These are phyloP conservation scores for Adansonia gregorii DNA, from an alignment of 441 rosid species.

Conservation along the genomic window DNA sequence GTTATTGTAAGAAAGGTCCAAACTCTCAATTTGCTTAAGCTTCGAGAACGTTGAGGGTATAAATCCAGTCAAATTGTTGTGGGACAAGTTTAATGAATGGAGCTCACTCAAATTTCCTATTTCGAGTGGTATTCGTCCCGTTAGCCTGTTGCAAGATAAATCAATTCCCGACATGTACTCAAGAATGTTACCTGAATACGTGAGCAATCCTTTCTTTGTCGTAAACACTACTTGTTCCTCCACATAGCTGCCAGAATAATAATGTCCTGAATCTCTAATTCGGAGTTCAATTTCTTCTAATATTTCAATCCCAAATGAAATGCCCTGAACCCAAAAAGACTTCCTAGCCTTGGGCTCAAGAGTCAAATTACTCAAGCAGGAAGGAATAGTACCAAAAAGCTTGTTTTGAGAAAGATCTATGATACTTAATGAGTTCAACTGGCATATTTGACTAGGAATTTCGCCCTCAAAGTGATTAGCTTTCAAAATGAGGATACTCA, in stretches of 20 bases:
- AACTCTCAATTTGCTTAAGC: not conserved
- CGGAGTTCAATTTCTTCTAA: not conserved
- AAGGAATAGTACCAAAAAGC: constrained; percentile 4
- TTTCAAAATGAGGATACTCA: not conserved
- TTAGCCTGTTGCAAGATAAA: not conserved
- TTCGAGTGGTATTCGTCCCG: not conserved
- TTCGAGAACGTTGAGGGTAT: not conserved
- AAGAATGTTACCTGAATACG: not conserved
- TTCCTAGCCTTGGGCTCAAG: not conserved
- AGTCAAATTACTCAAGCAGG: not conserved
- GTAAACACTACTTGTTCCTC: not conserved
- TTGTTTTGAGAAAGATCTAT: constrained; percentile 2
- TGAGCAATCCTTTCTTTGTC: not conserved
- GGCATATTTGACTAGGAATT: not conserved
- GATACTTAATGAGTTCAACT: not conserved
- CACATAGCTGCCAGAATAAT: not conserved
- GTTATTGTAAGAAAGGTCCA: not conserved
- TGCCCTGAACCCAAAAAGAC: not conserved
- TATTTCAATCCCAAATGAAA: not conserved
- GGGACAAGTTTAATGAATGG: not conserved
- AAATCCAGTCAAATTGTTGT: not conserved
- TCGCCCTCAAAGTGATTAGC: not conserved
- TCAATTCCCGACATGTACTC: not conserved
- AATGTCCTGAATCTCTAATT: not conserved
- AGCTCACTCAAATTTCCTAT: not conserved